Conservation (phyloP, 805 yeast genomes). For the Torulaspora microellipsoides region DNA sequence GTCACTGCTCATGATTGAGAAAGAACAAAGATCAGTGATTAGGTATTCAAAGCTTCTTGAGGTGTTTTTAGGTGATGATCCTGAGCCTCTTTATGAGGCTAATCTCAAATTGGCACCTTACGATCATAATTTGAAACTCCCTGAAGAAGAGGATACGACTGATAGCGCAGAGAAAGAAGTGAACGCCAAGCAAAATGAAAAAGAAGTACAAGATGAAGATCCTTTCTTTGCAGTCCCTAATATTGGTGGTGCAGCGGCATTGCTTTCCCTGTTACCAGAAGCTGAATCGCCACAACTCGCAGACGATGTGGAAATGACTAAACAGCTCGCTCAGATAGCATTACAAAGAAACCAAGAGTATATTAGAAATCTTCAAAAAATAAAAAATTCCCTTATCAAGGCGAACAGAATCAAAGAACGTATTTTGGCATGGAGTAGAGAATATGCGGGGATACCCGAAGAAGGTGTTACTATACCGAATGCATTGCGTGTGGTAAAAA, state of each 20-base stretch:
- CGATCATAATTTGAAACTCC: slow-evolving; percentile 52
- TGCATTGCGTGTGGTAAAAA: slow-evolving; percentile 33
- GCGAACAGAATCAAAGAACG: slow-evolving; percentile 71
- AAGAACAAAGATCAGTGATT: slow-evolving; percentile 75
- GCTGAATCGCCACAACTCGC: slow-evolving; percentile 47
- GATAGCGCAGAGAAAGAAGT: slow-evolving; percentile 15
- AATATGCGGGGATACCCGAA: slow-evolving; percentile 65
- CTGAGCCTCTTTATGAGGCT: slow-evolving; percentile 58
- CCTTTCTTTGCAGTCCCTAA: slow-evolving; percentile 66
- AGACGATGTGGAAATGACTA: slow-evolving; percentile 60
- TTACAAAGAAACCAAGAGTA: slow-evolving; percentile 84
- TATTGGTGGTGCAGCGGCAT: slow-evolving; percentile 26
- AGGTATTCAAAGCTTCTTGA: slow-evolving; percentile 67
- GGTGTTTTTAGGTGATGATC: slow-evolving; percentile 83
- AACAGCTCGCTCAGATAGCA: slow-evolving; percentile 72
- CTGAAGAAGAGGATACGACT: slow-evolving; percentile 25
- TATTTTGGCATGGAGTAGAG: slow-evolving; percentile 79
- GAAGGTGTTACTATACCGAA: slow-evolving; percentile 39
- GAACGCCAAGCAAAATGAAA: slow-evolving; percentile 9
- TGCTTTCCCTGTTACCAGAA: slow-evolving; percentile 26
- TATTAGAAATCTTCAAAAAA: slow-evolving; percentile 66
- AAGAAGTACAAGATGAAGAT: slow-evolving; percentile 38
- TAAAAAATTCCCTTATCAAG: slow-evolving; percentile 70
- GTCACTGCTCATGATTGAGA: slow-evolving; percentile 70
- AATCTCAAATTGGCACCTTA: slow-evolving; percentile 63